Evolutionary conservation across 345 rosid species (phyloP).

Genomic region (Eucalyptus tenuipes): DNA sequence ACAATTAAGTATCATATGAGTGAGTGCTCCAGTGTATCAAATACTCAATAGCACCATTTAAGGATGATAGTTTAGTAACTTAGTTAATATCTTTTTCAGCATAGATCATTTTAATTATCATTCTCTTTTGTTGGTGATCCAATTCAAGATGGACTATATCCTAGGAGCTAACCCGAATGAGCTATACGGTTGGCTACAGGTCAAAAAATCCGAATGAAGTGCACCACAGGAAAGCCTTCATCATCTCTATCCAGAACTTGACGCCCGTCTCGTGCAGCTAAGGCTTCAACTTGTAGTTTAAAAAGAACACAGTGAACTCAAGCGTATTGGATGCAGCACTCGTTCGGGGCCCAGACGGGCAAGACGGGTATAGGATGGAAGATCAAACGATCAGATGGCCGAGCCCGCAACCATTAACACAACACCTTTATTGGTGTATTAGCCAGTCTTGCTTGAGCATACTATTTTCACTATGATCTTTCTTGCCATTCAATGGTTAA

Average conservation of each 20-base stretch:
- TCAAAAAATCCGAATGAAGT: constrained; percentile 19
- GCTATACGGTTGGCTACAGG: constrained; percentile 52
- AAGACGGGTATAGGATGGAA: constrained; percentile 32
- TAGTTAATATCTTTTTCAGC: neutral
- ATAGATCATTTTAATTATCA: neutral
- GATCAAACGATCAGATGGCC: constrained; percentile 31
- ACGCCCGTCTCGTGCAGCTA: constrained; percentile 13
- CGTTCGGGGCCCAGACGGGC: constrained; percentile 60
- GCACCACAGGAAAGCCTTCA: constrained; percentile 35
- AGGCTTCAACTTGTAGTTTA: constrained; percentile 29
- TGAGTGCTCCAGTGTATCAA: neutral
- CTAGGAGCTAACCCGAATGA: constrained; percentile 33
- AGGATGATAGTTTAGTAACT: neutral
- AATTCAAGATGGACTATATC: constrained; percentile 22
- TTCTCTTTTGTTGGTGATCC: neutral
- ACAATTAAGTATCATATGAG: neutral
- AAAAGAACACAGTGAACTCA: constrained; percentile 28
- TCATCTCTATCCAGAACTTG: constrained; percentile 17
- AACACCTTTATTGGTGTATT: constrained; percentile 61
- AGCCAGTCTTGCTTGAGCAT: constrained; percentile 22
- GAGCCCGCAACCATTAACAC: constrained; percentile 39
- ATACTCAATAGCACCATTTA: neutral
- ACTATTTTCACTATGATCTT: neutral
- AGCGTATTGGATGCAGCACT: constrained; percentile 50
- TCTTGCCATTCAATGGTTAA: neutral